Evolutionary conservation across 1,284 basidiomycete genomes (phyloP).

Genomic region (Garcileccinum viscosum): DNA sequence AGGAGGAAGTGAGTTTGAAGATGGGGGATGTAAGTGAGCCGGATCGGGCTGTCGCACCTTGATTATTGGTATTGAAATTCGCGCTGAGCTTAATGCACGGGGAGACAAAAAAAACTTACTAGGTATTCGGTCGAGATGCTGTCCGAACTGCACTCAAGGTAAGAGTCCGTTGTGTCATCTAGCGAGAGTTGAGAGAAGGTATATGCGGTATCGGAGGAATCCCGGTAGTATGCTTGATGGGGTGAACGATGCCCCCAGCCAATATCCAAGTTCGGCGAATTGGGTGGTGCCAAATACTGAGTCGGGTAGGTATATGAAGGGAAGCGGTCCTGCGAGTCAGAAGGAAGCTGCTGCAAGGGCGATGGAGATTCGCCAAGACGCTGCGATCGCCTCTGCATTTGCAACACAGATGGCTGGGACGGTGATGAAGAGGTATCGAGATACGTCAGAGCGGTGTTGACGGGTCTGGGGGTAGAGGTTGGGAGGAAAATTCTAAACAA

Average conservation of each 20-base stretch:
- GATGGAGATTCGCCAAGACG: not conserved
- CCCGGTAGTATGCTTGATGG: not conserved
- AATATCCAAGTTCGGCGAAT: not conserved
- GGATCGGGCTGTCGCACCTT: not conserved
- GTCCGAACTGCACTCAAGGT: not conserved
- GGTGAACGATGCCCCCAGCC: not conserved
- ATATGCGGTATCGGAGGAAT: not conserved
- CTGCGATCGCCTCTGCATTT: not conserved
- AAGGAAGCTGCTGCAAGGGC: not conserved
- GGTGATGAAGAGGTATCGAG: not conserved
- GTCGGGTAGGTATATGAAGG: not conserved
- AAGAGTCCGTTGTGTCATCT: not conserved
- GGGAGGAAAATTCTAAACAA: not conserved
- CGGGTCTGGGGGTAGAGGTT: not conserved
- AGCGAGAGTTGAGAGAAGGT: not conserved
- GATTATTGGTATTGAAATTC: slow-evolving; percentile 2
- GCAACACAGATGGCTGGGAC: not conserved
- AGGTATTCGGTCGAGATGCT: not conserved
- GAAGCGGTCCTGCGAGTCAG: not conserved
- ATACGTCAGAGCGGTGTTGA: not conserved
- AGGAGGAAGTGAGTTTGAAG: not conserved
- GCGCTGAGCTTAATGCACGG: not conserved
- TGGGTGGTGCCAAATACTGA: not conserved
- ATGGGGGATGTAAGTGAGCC: not conserved
- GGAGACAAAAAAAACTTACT: slow-evolving; percentile 10